Conservation (phyloP, 495 filamentous ascomycete species). For the Clohesyomyces aquaticus region DNA sequence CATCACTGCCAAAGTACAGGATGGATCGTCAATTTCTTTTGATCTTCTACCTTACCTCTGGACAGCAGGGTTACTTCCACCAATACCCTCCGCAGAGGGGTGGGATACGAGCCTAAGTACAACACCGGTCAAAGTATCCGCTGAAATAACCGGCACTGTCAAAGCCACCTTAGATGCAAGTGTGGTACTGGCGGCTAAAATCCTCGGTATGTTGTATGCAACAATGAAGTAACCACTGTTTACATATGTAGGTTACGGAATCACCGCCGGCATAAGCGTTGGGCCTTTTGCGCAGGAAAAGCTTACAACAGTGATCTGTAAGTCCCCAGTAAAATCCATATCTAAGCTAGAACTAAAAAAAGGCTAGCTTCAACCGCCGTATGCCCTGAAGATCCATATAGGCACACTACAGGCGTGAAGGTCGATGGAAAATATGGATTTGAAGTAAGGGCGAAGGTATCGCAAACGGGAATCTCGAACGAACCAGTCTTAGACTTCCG, state of each 20-base stretch:
- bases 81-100: background rate
- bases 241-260: background rate
- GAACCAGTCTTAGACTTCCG: background rate
- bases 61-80: background rate
- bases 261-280: background rate
- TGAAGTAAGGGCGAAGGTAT: background rate
- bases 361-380: background rate
- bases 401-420: background rate
- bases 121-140: background rate
- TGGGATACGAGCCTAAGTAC: background rate
- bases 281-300: background rate
- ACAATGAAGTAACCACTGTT: background rate
- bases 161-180: background rate
- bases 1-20: background rate
- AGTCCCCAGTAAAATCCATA: background rate
- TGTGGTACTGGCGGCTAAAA: background rate
- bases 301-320: background rate
- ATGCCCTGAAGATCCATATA: background rate
- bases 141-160: background rate
- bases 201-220: background rate
- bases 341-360: background rate
- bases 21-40: background rate
- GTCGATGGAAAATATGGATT: background rate
- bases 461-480: background rate
- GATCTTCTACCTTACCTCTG: background rate